Conservation (phyloP, 169 alveolate species). For the Besnoitia besnoiti region DNA sequence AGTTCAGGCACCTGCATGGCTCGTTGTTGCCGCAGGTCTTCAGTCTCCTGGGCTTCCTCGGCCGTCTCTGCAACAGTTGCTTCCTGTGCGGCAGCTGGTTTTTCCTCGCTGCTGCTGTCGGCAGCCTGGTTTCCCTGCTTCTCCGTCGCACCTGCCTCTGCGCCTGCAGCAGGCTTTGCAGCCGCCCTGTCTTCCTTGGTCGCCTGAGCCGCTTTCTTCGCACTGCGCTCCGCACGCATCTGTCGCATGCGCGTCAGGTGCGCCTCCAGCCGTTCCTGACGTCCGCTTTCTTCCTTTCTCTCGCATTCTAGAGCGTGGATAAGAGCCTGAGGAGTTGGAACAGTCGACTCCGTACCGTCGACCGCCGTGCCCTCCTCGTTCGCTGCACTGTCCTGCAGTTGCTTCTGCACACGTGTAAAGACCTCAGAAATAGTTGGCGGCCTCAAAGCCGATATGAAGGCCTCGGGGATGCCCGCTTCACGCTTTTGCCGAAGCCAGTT, state of each 20-base stretch:
- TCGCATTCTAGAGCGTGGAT: background rate
- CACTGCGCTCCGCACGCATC: background rate
- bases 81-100: background rate
- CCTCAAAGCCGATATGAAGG: background rate
- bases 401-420: background rate
- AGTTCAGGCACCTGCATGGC: conserved; percentile 31
- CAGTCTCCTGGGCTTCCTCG: conserved; percentile 12
- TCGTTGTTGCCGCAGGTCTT: background rate
- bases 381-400: background rate
- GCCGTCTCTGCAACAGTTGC: background rate
- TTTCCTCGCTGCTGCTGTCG: background rate
- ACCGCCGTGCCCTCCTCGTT: background rate
- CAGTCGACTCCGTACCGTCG: background rate
- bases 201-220: background rate
- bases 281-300: background rate
- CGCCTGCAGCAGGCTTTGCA: too few relatives aligned
- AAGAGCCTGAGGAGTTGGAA: background rate
- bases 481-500: background rate
- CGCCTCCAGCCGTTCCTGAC: background rate
- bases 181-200: background rate
- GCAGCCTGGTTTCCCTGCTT: background rate
- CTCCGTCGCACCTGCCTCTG: background rate
- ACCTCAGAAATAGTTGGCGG: background rate
- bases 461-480: background rate
- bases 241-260: background rate